Base-by-base conservation (phyloP, 495 filamentous ascomycete species). In the Emericellopsis terricola region DNA sequence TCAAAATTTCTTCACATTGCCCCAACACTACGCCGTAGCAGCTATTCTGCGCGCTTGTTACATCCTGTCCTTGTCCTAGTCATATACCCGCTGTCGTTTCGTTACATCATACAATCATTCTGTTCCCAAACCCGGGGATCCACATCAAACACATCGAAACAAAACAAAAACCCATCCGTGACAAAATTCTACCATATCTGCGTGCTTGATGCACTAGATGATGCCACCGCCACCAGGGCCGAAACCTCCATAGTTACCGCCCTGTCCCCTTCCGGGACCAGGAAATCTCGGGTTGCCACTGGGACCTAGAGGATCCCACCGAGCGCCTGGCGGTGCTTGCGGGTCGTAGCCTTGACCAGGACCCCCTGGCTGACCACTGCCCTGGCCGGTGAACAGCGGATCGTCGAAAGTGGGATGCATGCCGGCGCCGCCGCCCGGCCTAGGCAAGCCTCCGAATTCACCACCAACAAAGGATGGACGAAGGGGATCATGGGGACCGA, bases 361-460 rank as follows among this genome's bases (percentile, higher is more conserved):
- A 1, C 3, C 56, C 24, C 47, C 62, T 17, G 15, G 10, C 4
- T 57, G 57, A 19, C 51, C 54, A 8, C 63, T 64, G 13, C 58
- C 62, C 8, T 49, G 48, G 0, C 81, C 82, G 23, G 66, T 69
- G 51, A 94, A 94, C 44, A 94, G 51, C 18, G 82, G 84, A 52
- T 96, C 89, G 46, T 94, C 83, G 45, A 92, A 86, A 0, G 83
- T 91, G 0, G 89, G 89, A 55, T 94, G 81, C 89, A 96, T 96
- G 2, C 89, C 89, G 28, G 76, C 71, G 3, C 67, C 68, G 1
- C 71, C 70, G 20, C 60, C 55, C 2, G 57, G 55, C 24, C 71
- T 57, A 37, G 65, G 64, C 2, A 55, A 35, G 11, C 57, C 56
- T n/a, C n/a, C n/a, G n/a, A n/a, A n/a, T n/a, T n/a, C 23, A 26